Percentiles rank a stretch among this genome's conserved stretches.
phyloP scores from a whole-genome alignment of 2,329 filamentous ascomycete species.

The Hypoxylon sp. region DNA sequence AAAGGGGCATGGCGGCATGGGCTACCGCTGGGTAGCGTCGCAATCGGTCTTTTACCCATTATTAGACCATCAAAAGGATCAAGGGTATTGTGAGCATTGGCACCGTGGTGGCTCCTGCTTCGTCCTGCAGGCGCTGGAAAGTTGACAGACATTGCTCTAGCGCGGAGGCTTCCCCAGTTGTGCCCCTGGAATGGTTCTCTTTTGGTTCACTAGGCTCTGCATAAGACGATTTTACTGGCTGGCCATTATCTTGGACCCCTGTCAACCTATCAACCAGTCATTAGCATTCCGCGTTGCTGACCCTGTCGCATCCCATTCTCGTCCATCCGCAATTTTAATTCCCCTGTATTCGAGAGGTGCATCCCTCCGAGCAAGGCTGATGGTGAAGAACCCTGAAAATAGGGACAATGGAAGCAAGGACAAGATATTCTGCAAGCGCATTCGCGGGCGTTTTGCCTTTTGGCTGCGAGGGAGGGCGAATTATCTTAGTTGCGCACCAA shows the following conservation, averaged over 20 bases:
- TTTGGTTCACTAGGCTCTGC: conserved; percentile 32
- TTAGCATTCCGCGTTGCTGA: conserved; percentile 37
- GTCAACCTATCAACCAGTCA: conserved; percentile 31
- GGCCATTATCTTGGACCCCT: conserved; percentile 33
- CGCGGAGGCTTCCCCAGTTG: conserved; percentile 37
- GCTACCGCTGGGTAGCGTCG: conserved; percentile 43
- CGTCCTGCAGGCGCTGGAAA: conserved; percentile 36
- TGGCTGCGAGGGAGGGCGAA: conserved; percentile 18
- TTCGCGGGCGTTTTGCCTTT: background rate
- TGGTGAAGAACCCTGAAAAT: background rate
- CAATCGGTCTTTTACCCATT: conserved; percentile 48
- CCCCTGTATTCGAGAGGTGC: conserved; percentile 17
- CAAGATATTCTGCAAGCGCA: conserved; percentile 16
- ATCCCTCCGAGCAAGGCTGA: conserved; percentile 9
- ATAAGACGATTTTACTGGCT: conserved; percentile 44
- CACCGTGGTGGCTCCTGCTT: conserved; percentile 30
- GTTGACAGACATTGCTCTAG: conserved; percentile 36
- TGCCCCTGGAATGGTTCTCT: conserved; percentile 20
- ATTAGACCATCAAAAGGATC: conserved; percentile 40
- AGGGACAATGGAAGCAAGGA: conserved; percentile 1
- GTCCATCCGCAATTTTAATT: conserved; percentile 51
- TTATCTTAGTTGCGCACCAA: conserved; percentile 12
- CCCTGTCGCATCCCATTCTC: conserved; percentile 44
- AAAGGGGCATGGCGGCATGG: conserved; percentile 44
- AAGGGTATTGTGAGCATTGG: conserved; percentile 30